These are phyloP conservation scores for Coleophoma eucalyptorum DNA, from an alignment of 2,329 filamentous ascomycete species.

Conservation along the genomic window DNA sequence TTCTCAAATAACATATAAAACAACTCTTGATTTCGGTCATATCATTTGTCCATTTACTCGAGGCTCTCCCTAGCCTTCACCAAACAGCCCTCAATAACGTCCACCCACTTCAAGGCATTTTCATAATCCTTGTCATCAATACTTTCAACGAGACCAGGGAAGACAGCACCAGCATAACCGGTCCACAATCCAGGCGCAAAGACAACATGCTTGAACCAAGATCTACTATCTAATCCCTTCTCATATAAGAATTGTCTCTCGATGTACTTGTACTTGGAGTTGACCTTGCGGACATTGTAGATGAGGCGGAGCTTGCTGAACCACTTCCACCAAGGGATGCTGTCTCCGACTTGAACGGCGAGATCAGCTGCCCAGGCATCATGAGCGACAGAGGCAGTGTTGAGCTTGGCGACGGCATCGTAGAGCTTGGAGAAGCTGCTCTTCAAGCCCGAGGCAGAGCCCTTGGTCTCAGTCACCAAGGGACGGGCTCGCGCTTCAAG, in stretches of 20 bases:
- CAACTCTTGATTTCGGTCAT: no score
- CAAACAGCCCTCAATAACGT: constrained; percentile 52
- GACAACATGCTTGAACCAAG: constrained; percentile 94
- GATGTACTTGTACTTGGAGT: constrained; percentile 78
- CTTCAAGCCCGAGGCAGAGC: constrained; percentile 17
- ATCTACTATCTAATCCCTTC: constrained; percentile 71
- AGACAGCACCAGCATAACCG: constrained; percentile 75
- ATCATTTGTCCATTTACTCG: constrained; percentile 5
- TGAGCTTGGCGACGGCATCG: constrained; percentile 17
- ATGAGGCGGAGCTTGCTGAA: constrained; percentile 63
- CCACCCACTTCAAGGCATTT: constrained; percentile 55
- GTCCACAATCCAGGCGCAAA: constrained; percentile 92
- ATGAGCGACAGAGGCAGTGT: constrained; percentile 18
- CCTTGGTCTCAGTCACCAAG: constrained; percentile 9
- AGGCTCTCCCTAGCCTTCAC: constrained; percentile 39
- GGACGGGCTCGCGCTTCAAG: constrained; percentile 24
- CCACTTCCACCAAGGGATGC: constrained; percentile 76
- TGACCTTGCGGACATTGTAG: constrained; percentile 61
- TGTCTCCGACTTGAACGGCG: constrained; percentile 39
- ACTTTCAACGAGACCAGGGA: constrained; percentile 58
- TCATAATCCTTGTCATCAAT: constrained; percentile 55
- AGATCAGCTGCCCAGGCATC: constrained; percentile 22
- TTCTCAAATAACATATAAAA: no score
- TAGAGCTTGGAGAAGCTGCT: constrained; percentile 22
- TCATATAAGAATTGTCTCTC: constrained; percentile 78